A percentile compares a stretch with the other conserved stretches of the same genome.
phyloP scores from a whole-genome alignment of 2,329 filamentous ascomycete species.

The Claviceps humidiphila region DNA sequence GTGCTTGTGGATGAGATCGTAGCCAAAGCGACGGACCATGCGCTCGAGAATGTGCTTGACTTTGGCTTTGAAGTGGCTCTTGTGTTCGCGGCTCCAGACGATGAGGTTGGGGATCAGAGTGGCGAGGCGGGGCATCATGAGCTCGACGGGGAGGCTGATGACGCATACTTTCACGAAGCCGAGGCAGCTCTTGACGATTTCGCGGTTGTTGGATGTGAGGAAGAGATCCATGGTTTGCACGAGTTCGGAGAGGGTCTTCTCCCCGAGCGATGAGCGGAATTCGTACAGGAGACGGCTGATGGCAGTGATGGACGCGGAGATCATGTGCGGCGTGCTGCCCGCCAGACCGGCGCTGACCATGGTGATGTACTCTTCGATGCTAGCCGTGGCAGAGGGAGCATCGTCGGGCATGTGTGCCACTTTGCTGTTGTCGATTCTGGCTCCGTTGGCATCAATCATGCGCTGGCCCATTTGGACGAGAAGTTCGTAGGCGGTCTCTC shows the following conservation, averaged over 20 bases:
- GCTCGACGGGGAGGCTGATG: conserved; percentile 65
- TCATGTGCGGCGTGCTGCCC: conserved; percentile 89
- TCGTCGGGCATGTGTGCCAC: conserved; percentile 77
- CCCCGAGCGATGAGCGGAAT: conserved; percentile 59
- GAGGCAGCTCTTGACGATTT: conserved; percentile 87
- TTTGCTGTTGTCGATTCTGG: conserved; percentile 70
- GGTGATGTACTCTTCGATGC: conserved; percentile 89
- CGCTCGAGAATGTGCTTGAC: conserved; percentile 97
- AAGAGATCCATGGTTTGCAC: conserved; percentile 95
- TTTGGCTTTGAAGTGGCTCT: conserved; percentile 91
- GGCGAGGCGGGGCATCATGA: conserved; percentile 65
- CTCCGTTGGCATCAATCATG: conserved; percentile 53
- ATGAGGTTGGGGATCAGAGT: conserved; percentile 80
- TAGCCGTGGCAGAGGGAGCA: conserved; percentile 64
- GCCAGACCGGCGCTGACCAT: conserved; percentile 96
- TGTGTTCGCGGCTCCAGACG: conserved; percentile 96
- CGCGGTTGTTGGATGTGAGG: conserved; percentile 88
- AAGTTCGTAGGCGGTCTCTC: conserved; percentile 79
- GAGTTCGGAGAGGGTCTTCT: conserved; percentile 63
- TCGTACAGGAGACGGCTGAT: conserved; percentile 88
- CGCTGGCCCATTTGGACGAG: conserved; percentile 79
- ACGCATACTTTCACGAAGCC: conserved; percentile 96
- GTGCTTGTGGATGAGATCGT: conserved; percentile 62
- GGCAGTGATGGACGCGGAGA: conserved; percentile 91
- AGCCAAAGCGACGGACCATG: conserved; percentile 83